Conservation (phyloP, 176 grass and related monocot species). For the Oryza nivara region DNA sequence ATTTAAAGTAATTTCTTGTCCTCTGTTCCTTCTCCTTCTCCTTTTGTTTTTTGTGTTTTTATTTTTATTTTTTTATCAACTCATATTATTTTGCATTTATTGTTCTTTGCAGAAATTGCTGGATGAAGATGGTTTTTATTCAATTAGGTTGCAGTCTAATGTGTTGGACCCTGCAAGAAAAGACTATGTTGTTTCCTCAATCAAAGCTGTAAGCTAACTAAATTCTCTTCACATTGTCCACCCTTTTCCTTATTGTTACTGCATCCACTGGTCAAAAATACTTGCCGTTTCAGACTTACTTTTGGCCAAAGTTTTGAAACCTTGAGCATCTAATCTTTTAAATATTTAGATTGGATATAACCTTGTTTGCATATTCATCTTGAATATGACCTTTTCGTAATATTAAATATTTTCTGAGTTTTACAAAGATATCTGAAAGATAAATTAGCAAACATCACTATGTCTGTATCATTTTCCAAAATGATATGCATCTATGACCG, state of each 20-base stretch:
- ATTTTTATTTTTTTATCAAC: background rate
- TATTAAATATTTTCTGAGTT: background rate
- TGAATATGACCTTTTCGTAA: background rate
- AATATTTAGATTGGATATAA: background rate
- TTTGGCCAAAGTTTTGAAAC: background rate
- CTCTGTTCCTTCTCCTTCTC: background rate
- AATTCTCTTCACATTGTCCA: constrained; percentile 7
- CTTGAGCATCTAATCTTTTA: background rate
- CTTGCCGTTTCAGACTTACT: background rate
- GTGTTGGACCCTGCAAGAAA: constrained; percentile 71
- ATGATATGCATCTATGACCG: background rate
- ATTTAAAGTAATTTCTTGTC: constrained; percentile 68
- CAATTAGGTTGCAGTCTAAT: constrained; percentile 85
- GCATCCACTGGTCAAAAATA: background rate
- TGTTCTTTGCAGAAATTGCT: constrained; percentile 67
- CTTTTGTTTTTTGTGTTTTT: background rate
- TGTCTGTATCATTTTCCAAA: background rate
- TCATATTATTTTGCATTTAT: constrained; percentile 27
- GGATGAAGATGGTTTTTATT: constrained; percentile 84
- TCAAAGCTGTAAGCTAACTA: constrained; percentile 83
- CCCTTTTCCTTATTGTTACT: constrained; percentile 14
- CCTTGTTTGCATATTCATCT: background rate
- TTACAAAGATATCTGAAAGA: background rate
- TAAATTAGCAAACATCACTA: background rate
- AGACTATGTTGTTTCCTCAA: constrained; percentile 75